Percentiles rank a stretch among this genome's conserved stretches.
Evolutionary conservation across 2,329 filamentous ascomycete genomes (phyloP).

Genomic region (Aspergillus ochraceus): DNA sequence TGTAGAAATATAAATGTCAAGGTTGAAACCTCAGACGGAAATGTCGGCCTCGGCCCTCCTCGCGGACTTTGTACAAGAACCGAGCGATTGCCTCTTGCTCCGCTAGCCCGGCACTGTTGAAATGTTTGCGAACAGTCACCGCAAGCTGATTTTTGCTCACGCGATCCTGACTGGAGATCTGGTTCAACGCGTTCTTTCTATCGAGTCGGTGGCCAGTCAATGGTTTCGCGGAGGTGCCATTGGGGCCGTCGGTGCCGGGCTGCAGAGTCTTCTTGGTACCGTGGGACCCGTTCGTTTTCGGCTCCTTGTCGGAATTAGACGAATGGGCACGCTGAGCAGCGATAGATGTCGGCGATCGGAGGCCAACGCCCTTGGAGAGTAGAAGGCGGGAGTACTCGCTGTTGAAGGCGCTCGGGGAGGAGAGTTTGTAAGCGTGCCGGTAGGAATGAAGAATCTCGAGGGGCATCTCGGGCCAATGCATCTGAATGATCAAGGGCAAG

Average conservation of each 20-base stretch:
- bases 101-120: constrained; percentile 47
- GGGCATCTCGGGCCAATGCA: constrained; percentile 45
- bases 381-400: constrained; percentile 48
- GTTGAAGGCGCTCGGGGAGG: constrained; percentile 45
- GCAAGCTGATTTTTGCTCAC: constrained; percentile 45
- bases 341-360: constrained; percentile 46
- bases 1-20: constrained; percentile 15
- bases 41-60: constrained; percentile 42
- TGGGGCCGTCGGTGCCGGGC: constrained; percentile 4
- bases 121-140: constrained; percentile 47
- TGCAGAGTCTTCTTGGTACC: constrained; percentile 8
- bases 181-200: constrained; percentile 22
- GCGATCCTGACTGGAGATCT: constrained; percentile 38
- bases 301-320: constrained; percentile 8
- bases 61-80: constrained; percentile 51
- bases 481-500: constrained; percentile 26
- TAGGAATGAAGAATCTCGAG: constrained; percentile 50
- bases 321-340: constrained; percentile 30
- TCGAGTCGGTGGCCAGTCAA: constrained; percentile 7
- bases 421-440: constrained; percentile 48
- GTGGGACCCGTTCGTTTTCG: constrained; percentile 14
- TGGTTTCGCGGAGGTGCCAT: constrained; percentile 9
- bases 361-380: constrained; percentile 47
- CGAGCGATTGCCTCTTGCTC: constrained; percentile 50
- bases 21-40: constrained; percentile 46